phyloP scores from a whole-genome alignment of 2,329 filamentous ascomycete species.

The Aureobasidium sp. region DNA sequence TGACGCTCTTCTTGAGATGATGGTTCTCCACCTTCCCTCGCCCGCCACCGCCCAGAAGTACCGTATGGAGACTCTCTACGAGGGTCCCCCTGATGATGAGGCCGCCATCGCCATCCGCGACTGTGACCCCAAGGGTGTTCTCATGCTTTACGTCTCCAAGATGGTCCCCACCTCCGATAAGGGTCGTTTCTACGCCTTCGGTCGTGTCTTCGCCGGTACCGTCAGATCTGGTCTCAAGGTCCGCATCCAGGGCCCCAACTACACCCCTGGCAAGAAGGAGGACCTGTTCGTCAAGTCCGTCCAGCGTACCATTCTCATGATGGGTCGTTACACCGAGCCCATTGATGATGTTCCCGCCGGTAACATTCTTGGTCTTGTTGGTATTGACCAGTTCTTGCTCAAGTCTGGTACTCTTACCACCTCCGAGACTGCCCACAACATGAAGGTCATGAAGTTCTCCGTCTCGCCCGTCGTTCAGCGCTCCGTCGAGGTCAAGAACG shows the following conservation, averaged over 20 bases:
- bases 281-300: constrained; percentile 99
- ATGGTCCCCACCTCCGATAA: constrained; percentile 99
- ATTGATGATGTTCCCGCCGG: constrained; percentile 98
- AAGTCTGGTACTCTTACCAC: constrained; percentile 99
- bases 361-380: constrained; percentile 99
- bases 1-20: constrained; percentile 98
- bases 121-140: constrained; percentile 94
- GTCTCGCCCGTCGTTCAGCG: constrained; percentile 98
- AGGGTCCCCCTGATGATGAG: constrained; percentile 90
- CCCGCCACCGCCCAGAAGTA: constrained; percentile 94
- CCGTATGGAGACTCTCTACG: constrained; percentile 97
- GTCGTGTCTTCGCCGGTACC: constrained; percentile 99
- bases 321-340: constrained; percentile 98
- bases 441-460: constrained; percentile 99
- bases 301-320: constrained; percentile 99
- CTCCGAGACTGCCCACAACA: constrained; percentile 94
- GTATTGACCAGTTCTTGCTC: constrained; percentile 99
- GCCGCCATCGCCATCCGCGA: constrained; percentile 94
- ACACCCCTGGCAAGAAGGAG: constrained; percentile 95
- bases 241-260: constrained; percentile 99
- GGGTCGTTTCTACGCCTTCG: constrained; percentile 99
- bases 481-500: constrained; percentile 99
- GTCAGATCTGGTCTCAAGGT: constrained; percentile 97
- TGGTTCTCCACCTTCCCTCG: constrained; percentile 98
- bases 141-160: constrained; percentile 99